Evolutionary conservation across 2,329 filamentous ascomycete genomes (phyloP).

Genomic region (Claviceps capensis): DNA sequence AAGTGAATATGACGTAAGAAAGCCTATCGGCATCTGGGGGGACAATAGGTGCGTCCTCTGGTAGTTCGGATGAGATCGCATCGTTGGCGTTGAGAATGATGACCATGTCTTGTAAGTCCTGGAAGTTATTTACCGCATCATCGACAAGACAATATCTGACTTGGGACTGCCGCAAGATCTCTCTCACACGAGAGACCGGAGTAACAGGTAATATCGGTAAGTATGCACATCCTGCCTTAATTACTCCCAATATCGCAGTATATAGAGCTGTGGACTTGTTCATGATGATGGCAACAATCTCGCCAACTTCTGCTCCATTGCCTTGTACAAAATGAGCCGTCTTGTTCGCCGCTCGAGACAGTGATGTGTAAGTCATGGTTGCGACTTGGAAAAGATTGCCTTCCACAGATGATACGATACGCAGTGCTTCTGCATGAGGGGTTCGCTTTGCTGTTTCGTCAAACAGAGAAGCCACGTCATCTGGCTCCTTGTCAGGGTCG

Average conservation of each 20-base stretch:
- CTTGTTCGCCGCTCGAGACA: slow-evolving; percentile 51
- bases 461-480: slow-evolving; percentile 20
- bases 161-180: slow-evolving; percentile 48
- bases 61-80: slow-evolving; percentile 14
- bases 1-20: slow-evolving; percentile 72
- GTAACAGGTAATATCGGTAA: slow-evolving; percentile 66
- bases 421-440: slow-evolving; percentile 46
- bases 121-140: slow-evolving; percentile 8
- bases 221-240: slow-evolving; percentile 67
- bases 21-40: slow-evolving; percentile 33
- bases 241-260: slow-evolving; percentile 55
- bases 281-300: slow-evolving; percentile 60
- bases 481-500: slow-evolving; percentile 5
- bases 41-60: slow-evolving; percentile 23
- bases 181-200: slow-evolving; percentile 43
- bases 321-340: slow-evolving; percentile 42
- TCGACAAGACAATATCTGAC: slow-evolving; percentile 33
- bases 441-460: slow-evolving; percentile 33
- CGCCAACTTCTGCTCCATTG: slow-evolving; percentile 32
- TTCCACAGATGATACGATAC: slow-evolving; percentile 37
- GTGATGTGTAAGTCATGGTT: slow-evolving; percentile 44
- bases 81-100: slow-evolving; percentile 22
- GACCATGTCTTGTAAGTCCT: slow-evolving; percentile 9
- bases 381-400: slow-evolving; percentile 16
- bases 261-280: slow-evolving; percentile 66